Evolutionary conservation across 305 asterid genomes (phyloP).

Genomic region (Petunia hybrid): DNA sequence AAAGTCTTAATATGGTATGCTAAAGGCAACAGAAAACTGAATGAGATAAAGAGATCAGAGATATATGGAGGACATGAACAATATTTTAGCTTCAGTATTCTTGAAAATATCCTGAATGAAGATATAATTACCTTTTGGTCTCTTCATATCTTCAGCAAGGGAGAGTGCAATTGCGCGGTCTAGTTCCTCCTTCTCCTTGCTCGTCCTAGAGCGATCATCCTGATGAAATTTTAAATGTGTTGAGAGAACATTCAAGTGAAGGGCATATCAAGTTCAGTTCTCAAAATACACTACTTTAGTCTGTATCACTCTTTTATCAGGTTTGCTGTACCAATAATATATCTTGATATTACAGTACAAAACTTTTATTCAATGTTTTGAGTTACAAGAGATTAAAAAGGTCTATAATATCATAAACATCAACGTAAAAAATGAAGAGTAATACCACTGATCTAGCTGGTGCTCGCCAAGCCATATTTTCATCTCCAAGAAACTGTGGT

Average conservation of each 20-base stretch:
- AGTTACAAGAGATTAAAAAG: conserved; percentile 15
- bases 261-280: neutral
- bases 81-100: neutral
- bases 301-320: neutral
- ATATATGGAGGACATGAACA: neutral
- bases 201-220: conserved; percentile 79
- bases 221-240: conserved; percentile 44
- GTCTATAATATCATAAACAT: conserved; percentile 16
- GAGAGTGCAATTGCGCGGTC: conserved; percentile 94
- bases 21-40: neutral
- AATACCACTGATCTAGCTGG: conserved; percentile 74
- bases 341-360: neutral
- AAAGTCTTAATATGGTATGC: neutral
- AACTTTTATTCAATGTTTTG: neutral
- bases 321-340: neutral
- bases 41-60: neutral
- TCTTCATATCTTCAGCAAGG: conserved; percentile 73
- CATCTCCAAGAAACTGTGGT: conserved; percentile 81
- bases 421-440: neutral
- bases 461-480: conserved; percentile 78
- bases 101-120: conserved; percentile 3
- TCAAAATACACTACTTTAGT: conserved; percentile 8
- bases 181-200: conserved; percentile 79
- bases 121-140: conserved; percentile 65
- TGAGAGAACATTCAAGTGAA: neutral